Percentiles rank a stretch among this genome's conserved stretches.
These are phyloP conservation scores for Dacryopinax spathularia DNA, from an alignment of 768 basidiomycete genomes.

Conservation along the genomic window DNA sequence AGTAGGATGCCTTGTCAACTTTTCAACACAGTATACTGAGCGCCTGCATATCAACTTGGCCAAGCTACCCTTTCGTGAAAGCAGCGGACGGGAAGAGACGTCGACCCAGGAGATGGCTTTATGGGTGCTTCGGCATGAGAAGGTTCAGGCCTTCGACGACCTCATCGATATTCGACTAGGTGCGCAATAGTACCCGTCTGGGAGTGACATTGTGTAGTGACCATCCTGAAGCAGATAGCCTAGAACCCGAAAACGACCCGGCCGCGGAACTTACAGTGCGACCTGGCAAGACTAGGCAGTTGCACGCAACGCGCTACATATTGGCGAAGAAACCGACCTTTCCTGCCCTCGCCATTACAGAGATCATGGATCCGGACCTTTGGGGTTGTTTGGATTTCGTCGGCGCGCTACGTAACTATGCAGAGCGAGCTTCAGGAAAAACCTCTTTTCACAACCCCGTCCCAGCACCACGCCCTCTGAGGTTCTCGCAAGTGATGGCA, in stretches of 20 bases:
- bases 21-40: conserved; percentile 30
- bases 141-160: not conserved
- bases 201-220: not conserved
- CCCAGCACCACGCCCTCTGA: not conserved
- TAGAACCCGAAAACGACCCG: not conserved
- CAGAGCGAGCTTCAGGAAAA: not conserved
- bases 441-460: not conserved
- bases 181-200: not conserved
- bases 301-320: not conserved
- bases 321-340: not conserved
- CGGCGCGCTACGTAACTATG: not conserved
- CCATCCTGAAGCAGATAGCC: not conserved
- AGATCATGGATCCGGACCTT: not conserved
- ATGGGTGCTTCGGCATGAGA: not conserved
- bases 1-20: conserved; percentile 29
- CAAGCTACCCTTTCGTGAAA: conserved; percentile 11
- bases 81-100: not conserved
- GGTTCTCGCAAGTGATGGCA: not conserved
- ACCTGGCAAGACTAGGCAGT: not conserved
- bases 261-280: not conserved
- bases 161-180: not conserved
- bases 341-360: not conserved
- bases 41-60: conserved; percentile 25
- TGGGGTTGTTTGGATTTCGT: not conserved
- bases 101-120: not conserved